These are phyloP conservation scores for Aspergillus thermomutatus DNA, from an alignment of 2,329 filamentous ascomycete species.

Conservation along the genomic window DNA sequence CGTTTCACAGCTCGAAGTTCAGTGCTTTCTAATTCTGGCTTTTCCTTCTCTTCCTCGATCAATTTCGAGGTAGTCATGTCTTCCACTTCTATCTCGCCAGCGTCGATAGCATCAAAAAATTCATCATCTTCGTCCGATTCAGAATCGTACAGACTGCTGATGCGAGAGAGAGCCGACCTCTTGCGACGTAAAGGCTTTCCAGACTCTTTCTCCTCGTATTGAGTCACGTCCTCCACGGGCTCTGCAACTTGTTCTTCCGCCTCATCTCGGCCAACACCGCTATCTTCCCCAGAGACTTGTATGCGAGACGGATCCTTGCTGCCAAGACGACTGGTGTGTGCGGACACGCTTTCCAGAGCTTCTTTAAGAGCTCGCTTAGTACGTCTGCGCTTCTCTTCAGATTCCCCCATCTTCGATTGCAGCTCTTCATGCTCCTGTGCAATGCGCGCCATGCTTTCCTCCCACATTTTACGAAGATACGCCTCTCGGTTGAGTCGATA, in stretches of 20 bases:
- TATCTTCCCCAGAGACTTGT: conserved; percentile 33
- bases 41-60: conserved; percentile 45
- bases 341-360: conserved; percentile 62
- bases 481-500: conserved; percentile 88
- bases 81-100: conserved; percentile 72
- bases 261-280: conserved; percentile 36
- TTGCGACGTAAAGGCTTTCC: conserved; percentile 50
- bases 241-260: conserved; percentile 18
- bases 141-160: conserved; percentile 68
- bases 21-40: conserved; percentile 36
- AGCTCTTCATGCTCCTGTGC: conserved; percentile 90
- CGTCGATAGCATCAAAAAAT: conserved; percentile 96
- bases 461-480: conserved; percentile 93
- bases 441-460: conserved; percentile 98
- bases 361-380: conserved; percentile 89
- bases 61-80: conserved; percentile 58
- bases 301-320: conserved; percentile 27
- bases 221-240: conserved; percentile 7
- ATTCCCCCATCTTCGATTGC: conserved; percentile 81
- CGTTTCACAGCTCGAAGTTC: conserved; percentile 49
- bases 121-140: conserved; percentile 79
- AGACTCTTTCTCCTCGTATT: conserved; percentile 5
- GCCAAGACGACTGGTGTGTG: conserved; percentile 38
- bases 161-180: conserved; percentile 64
- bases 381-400: conserved; percentile 82